Conservation (phyloP, 805 yeast species). For the Wilhelminamyces savonicus region DNA sequence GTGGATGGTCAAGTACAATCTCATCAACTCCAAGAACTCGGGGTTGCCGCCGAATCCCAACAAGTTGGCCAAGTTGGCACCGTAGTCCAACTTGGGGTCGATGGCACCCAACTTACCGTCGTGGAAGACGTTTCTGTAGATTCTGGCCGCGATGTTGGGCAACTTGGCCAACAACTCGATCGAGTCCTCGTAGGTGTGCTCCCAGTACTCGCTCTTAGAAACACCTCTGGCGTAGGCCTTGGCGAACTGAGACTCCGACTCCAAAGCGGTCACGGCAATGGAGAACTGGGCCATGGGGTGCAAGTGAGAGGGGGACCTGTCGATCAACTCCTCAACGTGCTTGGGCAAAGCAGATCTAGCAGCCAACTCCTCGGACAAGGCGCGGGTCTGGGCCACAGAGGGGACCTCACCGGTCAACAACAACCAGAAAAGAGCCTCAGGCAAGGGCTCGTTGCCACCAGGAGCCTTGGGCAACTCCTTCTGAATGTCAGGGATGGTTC, state of each 20-base stretch:
- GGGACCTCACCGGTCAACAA: conserved; percentile 72
- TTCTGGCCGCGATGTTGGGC: conserved; percentile 69
- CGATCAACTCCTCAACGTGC: conserved; percentile 54
- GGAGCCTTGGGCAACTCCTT: conserved; percentile 53
- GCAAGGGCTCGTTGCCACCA: conserved; percentile 58
- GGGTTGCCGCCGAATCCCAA: conserved; percentile 53
- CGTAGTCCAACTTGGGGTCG: conserved; percentile 57
- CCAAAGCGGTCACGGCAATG: conserved; percentile 68
- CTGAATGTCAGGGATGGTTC: conserved; percentile 70
- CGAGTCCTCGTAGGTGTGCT: conserved; percentile 66
- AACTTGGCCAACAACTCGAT: conserved; percentile 65
- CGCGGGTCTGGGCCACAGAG: conserved; percentile 49
- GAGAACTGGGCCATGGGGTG: conserved; percentile 85
- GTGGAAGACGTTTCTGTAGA: conserved; percentile 57
- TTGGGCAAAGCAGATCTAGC: conserved; percentile 60
- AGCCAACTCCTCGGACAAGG: conserved; percentile 56
- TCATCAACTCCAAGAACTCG: conserved; percentile 64
- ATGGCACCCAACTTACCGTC: conserved; percentile 54
- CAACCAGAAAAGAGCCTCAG: conserved; percentile 76
- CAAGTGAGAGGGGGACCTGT: conserved; percentile 57
- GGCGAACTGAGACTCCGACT: conserved; percentile 66
- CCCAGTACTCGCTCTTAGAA: conserved; percentile 68
- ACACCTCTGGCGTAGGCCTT: conserved; percentile 66
- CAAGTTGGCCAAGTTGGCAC: conserved; percentile 61
- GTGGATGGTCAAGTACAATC: conserved; percentile 70